A percentile compares a stretch with the other conserved stretches of the same genome.
Evolutionary conservation across 306 rosid genomes (phyloP).

Genomic region (Ammopiptanthus mongolicus): DNA sequence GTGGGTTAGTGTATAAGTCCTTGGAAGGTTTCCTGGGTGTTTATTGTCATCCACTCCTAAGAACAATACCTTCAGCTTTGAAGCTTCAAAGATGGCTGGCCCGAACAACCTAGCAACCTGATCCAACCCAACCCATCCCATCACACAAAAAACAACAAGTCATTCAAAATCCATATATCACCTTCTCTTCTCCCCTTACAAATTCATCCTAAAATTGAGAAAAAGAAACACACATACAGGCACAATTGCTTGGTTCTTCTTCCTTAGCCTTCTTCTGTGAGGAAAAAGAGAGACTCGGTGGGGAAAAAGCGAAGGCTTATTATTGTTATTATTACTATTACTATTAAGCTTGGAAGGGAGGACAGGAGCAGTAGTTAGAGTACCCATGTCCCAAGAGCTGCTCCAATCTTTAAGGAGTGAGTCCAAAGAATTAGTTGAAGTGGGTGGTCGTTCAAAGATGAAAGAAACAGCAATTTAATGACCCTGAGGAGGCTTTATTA

Average conservation of each 20-base stretch:
- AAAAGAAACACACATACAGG: conserved; percentile 40
- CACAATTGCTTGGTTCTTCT: conserved; percentile 43
- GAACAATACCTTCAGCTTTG: conserved; percentile 81
- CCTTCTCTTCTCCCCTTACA: too few species aligned
- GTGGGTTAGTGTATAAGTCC: conserved; percentile 85
- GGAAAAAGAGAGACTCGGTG: conserved; percentile 23
- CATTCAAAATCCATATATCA: not conserved
- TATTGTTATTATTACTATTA: too few species aligned
- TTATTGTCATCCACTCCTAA: conserved; percentile 80
- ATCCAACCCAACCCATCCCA: conserved; percentile 27
- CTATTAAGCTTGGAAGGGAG: conserved; percentile 45
- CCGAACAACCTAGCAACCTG: conserved; percentile 91
- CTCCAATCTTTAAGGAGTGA: conserved; percentile 25
- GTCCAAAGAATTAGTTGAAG: not conserved
- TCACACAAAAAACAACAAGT: not conserved
- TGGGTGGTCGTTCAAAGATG: not conserved
- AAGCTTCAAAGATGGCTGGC: conserved; percentile 87
- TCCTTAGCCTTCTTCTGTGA: conserved; percentile 26
- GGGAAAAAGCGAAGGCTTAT: conserved; percentile 34
- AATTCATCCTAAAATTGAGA: not conserved
- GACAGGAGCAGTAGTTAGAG: conserved; percentile 45
- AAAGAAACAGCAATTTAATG: not conserved
- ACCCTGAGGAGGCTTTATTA: not conserved
- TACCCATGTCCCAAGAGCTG: conserved; percentile 41
- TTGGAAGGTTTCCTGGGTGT: conserved; percentile 80